Base-by-base conservation (phyloP, 1,284 basidiomycete species). In the Tilletiaria anomala region DNA sequence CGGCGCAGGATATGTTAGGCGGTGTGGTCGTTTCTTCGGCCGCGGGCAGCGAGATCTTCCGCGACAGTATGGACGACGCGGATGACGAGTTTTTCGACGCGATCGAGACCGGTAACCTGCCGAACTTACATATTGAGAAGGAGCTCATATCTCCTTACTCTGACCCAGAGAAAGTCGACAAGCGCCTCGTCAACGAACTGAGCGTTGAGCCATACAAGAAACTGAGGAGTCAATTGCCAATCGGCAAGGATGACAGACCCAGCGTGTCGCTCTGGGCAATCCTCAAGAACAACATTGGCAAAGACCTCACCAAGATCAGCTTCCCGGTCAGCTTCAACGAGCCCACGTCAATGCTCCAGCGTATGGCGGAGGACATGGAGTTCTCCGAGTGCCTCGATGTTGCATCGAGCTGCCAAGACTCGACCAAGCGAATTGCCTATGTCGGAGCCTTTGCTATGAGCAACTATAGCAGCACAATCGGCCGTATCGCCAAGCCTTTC, bases 61-160 rank as follows among this genome's bases (percentile, higher is more conserved):
- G 8, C 69, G 70, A 0, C 72, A 73, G 1, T 24, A 80, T 80
- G 35, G 82, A 81, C 1, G 86, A 89, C 51, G 83, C 85, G 39
- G 86, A 89, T 59, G 88, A 96, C 70, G 88, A 96, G 69, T 96
- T 96, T 70, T 96, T 93, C 61, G 91, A 96, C 65, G 88, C 89
- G 15, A 88, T 94, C 59, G 91, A 96, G 62, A 71, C 78, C 8
- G 82, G 56, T 38, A 53, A 63, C 37, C 35, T 61, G 44, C 56
- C 61, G 4, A 54, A 54, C 17, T 50, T 63, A 24, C 50, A 54
- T 32, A 50, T 63, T 6, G 58, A 62, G 23, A 45, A 37, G 26
- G 42, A 56, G 24, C 46, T 64, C 26, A 29, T n/a, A 8, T 8
- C 8, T 8, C 26, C 26, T 8, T n/a, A 8, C 10, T 29, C 26